These are phyloP conservation scores for Shiraia sp. DNA, from an alignment of 2,329 filamentous ascomycete species.

Conservation along the genomic window DNA sequence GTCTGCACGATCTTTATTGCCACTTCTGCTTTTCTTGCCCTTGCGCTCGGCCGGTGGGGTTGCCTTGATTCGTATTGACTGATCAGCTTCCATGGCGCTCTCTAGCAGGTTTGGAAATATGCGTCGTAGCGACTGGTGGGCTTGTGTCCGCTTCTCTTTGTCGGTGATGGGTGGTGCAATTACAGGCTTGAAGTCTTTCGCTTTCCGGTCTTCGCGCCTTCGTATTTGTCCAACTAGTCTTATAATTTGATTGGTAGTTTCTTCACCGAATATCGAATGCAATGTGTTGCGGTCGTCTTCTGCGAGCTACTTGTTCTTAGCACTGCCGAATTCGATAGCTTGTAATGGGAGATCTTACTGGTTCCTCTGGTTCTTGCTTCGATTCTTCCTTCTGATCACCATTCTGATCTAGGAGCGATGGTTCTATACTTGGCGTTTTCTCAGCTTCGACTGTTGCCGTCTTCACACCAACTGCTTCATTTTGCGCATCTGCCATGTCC, in stretches of 20 bases:
- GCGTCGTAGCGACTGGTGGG: conserved; percentile 71
- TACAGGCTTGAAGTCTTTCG: conserved; percentile 59
- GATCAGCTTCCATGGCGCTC: conserved; percentile 73
- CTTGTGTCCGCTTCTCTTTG: conserved; percentile 63
- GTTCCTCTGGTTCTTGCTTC: conserved; percentile 16
- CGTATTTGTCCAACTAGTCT: conserved; percentile 60
- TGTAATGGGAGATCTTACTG: conserved; percentile 6
- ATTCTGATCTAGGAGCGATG: conserved; percentile 13
- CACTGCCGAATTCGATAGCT: not conserved
- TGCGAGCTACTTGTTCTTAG: conserved; percentile 34
- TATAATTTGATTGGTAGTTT: conserved; percentile 56
- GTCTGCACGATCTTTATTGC: conserved; percentile 26
- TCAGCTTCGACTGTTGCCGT: conserved; percentile 7
- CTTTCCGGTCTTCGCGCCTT: conserved; percentile 58
- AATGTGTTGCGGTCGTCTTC: conserved; percentile 45
- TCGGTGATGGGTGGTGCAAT: conserved; percentile 60
- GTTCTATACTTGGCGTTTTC: conserved; percentile 26
- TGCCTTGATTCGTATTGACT: conserved; percentile 64
- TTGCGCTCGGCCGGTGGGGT: conserved; percentile 44
- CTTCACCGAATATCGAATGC: conserved; percentile 56
- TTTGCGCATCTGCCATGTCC: conserved; percentile 20
- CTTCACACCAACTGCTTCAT: conserved; percentile 17
- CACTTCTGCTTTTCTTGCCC: conserved; percentile 30
- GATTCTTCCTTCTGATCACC: conserved; percentile 19
- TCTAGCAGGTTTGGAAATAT: conserved; percentile 81